Conservation (phyloP, 2,329 filamentous ascomycete genomes). For the Sporothrix brasiliensis region DNA sequence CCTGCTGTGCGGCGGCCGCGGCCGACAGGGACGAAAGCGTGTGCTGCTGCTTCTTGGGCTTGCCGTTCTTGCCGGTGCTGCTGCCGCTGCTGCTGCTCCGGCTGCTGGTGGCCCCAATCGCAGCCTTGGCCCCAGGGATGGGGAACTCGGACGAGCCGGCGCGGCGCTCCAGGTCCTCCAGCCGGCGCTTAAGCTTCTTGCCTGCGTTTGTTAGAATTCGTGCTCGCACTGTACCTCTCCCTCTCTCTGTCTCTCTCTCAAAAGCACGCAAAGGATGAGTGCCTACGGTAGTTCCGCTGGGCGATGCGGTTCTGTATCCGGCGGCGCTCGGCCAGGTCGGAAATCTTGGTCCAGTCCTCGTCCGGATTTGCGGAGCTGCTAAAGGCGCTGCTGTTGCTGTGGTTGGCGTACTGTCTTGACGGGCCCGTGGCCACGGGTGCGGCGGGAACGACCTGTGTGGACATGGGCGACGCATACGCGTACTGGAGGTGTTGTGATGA, state of each 20-base stretch:
- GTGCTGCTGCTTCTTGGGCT: conserved; percentile 50
- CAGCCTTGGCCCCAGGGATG: conserved; percentile 12
- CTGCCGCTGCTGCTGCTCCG: conserved; percentile 41
- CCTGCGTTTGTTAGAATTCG: conserved; percentile 51
- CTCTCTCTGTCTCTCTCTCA: background rate
- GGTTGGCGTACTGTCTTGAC: conserved; percentile 68
- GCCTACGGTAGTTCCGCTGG: conserved; percentile 88
- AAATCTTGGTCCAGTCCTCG: conserved; percentile 99
- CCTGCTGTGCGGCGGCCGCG: conserved; percentile 35
- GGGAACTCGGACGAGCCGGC: conserved; percentile 55
- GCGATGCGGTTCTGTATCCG: conserved; percentile 98
- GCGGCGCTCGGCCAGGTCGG: conserved; percentile 89
- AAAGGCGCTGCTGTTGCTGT: conserved; percentile 90
- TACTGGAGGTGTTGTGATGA: conserved; percentile 47
- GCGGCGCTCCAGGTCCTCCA: conserved; percentile 81
- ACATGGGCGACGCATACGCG: conserved; percentile 44
- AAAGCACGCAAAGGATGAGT: conserved; percentile 31
- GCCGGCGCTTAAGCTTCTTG: conserved; percentile 89
- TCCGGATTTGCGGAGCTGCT: conserved; percentile 92
- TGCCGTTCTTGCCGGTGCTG: conserved; percentile 37
- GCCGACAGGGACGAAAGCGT: conserved; percentile 36
- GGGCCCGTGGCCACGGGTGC: conserved; percentile 42
- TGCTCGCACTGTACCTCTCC: too few relatives aligned
- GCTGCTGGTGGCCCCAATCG: conserved; percentile 18
- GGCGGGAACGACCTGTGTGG: conserved; percentile 36